Percentiles rank a stretch among this genome's conserved stretches.
phyloP scores from a whole-genome alignment of 306 rosid species.

The Casuarina glauca region DNA sequence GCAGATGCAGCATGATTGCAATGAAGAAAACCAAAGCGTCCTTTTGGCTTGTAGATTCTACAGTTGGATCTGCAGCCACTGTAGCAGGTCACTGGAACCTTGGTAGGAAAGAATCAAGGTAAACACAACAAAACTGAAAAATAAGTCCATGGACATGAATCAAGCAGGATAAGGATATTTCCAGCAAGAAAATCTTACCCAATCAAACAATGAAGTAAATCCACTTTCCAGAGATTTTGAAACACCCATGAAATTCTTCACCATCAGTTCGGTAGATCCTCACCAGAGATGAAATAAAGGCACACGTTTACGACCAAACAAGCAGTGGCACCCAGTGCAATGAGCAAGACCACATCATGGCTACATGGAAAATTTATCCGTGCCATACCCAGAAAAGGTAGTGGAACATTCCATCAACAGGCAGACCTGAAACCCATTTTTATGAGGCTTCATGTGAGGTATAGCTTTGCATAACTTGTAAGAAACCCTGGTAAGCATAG shows the following conservation, averaged over 20 bases:
- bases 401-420: slow-evolving; percentile 88
- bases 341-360: slow-evolving; percentile 69
- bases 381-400: slow-evolving; percentile 80
- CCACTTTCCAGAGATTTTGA: slow-evolving; percentile 88
- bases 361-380: slow-evolving; percentile 71
- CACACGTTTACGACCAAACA: slow-evolving; percentile 77
- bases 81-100: slow-evolving; percentile 84
- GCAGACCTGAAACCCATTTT: slow-evolving; percentile 94
- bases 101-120: slow-evolving; percentile 84
- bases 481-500: slow-evolving; percentile 57
- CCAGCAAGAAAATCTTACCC: too few relatives aligned
- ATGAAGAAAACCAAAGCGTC: slow-evolving; percentile 67
- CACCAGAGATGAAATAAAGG: slow-evolving; percentile 91
- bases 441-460: slow-evolving; percentile 92
- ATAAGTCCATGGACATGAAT: slow-evolving; percentile 22
- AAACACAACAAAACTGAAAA: slow-evolving; percentile 65
- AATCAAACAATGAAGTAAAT: slow-evolving; percentile 7
- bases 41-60: slow-evolving; percentile 86
- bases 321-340: slow-evolving; percentile 86
- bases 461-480: slow-evolving; percentile 77
- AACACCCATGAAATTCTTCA: slow-evolving; percentile 75
- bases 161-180: slow-evolving; percentile 7
- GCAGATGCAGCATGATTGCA: slow-evolving; percentile 19
- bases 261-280: slow-evolving; percentile 88
- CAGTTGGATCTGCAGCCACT: slow-evolving; percentile 81